Evolutionary conservation across 495 filamentous ascomycete genomes (phyloP).

Genomic region (Aspergillus haitiensis): DNA sequence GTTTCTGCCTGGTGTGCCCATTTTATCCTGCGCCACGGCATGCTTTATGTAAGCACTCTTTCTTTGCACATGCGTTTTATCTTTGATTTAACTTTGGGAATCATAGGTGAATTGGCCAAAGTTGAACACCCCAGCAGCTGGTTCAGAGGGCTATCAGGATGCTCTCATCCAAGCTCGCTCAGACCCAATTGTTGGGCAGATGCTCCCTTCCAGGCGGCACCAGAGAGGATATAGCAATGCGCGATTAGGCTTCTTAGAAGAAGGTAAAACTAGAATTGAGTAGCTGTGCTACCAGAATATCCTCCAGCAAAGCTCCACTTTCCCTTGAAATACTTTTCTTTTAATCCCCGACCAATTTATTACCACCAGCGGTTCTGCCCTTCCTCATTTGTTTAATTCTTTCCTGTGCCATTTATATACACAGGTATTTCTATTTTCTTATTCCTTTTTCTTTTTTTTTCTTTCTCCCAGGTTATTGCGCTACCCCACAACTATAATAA

Average conservation of each 20-base stretch:
- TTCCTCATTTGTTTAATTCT: no score
- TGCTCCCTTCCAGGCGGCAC: conserved; percentile 62
- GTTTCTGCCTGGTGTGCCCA: conserved; percentile 66
- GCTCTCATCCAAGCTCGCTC: conserved; percentile 72
- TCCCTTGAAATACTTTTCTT: conserved; percentile 9
- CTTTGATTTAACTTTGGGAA: no score
- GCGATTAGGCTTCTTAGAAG: conserved; percentile 77
- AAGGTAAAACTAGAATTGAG: conserved; percentile 96
- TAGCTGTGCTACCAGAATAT: conserved; percentile 33
- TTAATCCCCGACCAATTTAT: not conserved
- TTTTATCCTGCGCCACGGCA: conserved; percentile 80
- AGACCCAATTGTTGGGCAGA: conserved; percentile 71
- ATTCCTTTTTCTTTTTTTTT: conserved; percentile 8
- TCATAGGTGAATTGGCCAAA: conserved; percentile 97
- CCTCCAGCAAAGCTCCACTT: not conserved
- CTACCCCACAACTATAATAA: conserved; percentile 7
- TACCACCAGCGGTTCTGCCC: no score
- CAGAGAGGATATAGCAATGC: conserved; percentile 77
- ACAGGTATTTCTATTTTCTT: conserved; percentile 19
- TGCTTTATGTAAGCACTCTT: conserved; percentile 76
- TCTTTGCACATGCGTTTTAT: not conserved
- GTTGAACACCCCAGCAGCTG: conserved; percentile 81
- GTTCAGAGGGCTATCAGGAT: conserved; percentile 85
- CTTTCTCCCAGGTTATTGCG: not conserved
- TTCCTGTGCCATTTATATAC: no score